Evolutionary conservation across 2,329 filamentous ascomycete species (phyloP), one percentile per base, ranked within the genome.

Genomic region (Mycogone perniciosa): DNA sequence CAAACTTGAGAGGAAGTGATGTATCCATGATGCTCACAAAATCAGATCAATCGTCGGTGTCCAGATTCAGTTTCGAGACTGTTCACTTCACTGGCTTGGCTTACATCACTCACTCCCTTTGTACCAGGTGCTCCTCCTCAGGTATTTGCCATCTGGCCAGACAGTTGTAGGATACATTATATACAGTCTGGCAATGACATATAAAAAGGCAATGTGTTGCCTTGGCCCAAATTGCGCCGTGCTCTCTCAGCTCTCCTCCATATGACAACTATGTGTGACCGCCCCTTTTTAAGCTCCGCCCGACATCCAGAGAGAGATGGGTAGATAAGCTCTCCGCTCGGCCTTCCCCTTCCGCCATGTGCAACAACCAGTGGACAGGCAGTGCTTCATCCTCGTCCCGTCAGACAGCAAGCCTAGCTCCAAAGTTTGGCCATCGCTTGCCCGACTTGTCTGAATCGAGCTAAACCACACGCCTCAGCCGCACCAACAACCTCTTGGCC

Each of bases 381-480:
- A 20, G 20, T 20, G 20, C 20, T 20, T 20, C 20, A 20, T 20
- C 20, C 20, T 20, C 20, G 20, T 20, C 20, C 20, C 20, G 20
- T 20, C 20, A 20, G 20, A 20, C 20, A 20, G 20, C 20, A 20
- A 20, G n/a, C 44, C 30, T 27, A 26, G 10, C 10, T 38, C 20
- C 20, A 20, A 20, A 20, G 20, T 20, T 20, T 20, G 20, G 20
- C 20, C 20, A 20, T 20, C 20, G 20, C 2, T 46, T 38, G 42
- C 29, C 33, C 34, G 44, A 27, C 39, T 29, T 29, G 13, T 20
- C 27, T 42, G 39, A 20, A 20, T 20, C 20, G 20, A 20, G 29
- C 30, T 26, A 37, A 31, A 44, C 39, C 42, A 44, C 27, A 33
- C 38, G 33, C 29, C 40, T 47, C 30, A 44, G 49, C 49, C 44